Evolutionary conservation across 805 yeast genomes (phyloP).

Genomic region (Kodamaea laetipori): DNA sequence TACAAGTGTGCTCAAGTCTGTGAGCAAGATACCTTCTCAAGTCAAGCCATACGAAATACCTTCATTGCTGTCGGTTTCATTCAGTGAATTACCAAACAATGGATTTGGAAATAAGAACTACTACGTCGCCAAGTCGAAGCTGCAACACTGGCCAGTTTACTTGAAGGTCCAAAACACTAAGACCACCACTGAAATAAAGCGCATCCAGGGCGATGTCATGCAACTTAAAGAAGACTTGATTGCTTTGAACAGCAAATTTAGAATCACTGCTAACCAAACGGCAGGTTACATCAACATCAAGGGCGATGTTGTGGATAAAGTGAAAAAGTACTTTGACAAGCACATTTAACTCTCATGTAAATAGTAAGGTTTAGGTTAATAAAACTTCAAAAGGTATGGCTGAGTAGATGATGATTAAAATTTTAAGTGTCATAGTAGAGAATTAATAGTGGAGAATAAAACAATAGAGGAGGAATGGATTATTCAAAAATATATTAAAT

Average conservation of each 20-base stretch:
- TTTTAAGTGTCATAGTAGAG: too few relatives aligned
- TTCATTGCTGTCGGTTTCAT: constrained; percentile 25
- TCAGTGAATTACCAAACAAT: constrained; percentile 31
- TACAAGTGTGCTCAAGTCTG: constrained; percentile 8
- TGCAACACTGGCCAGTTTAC: constrained; percentile 82
- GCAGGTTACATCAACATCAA: constrained; percentile 43
- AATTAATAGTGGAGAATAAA: too few relatives aligned
- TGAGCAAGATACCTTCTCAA: constrained; percentile 3
- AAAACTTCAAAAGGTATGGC: too few relatives aligned
- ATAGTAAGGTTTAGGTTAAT: constrained; percentile 6
- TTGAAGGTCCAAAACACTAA: constrained; percentile 64
- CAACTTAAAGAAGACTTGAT: constrained; percentile 70
- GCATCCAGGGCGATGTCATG: constrained; percentile 65
- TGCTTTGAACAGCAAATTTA: constrained; percentile 48
- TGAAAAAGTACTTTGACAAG: constrained; percentile 31
- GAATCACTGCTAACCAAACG: constrained; percentile 36
- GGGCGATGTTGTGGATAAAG: constrained; percentile 38
- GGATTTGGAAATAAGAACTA: constrained; percentile 43
- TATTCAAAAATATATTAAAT: too few relatives aligned
- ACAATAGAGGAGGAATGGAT: too few relatives aligned
- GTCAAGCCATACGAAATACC: constrained; percentile 31
- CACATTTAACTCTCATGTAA: constrained; percentile 10
- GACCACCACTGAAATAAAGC: constrained; percentile 71
- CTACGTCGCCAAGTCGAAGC: constrained; percentile 50
- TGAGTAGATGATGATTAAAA: too few relatives aligned